A percentile compares a stretch with the other conserved stretches of the same genome.
Evolutionary conservation across 2,329 filamentous ascomycete species (phyloP).

Genomic region (Fusarium sp.): DNA sequence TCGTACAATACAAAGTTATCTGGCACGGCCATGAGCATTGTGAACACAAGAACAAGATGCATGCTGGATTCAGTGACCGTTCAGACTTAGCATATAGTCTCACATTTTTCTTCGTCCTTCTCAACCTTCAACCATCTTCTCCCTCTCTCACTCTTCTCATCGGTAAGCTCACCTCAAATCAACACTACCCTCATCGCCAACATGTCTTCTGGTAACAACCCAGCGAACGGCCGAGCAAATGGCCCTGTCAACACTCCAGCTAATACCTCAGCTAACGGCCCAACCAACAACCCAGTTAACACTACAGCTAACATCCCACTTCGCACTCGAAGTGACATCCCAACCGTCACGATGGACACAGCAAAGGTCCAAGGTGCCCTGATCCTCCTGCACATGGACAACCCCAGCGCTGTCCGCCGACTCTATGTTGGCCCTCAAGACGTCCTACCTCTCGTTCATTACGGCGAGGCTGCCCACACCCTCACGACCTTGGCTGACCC

Average conservation of each 20-base stretch:
- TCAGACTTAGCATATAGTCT: neutral
- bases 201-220: neutral
- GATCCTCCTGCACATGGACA: neutral
- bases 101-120: neutral
- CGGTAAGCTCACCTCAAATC: neutral
- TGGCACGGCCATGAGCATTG: neutral
- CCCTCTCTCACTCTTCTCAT: neutral
- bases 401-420: neutral
- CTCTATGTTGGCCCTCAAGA: neutral
- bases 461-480: neutral
- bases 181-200: neutral
- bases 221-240: neutral
- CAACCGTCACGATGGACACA: neutral
- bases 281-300: too few relatives aligned
- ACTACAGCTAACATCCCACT: neutral
- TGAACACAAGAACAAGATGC: neutral
- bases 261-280: neutral
- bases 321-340: neutral
- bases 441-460: neutral
- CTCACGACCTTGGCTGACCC: neutral
- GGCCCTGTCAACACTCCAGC: neutral
- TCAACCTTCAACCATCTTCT: too few relatives aligned
- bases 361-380: neutral
- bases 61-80: neutral
- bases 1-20: neutral